Percentiles rank a stretch among this genome's conserved stretches.
Conservation (phyloP, 2,329 filamentous ascomycete species). For the Neopestalotiopsis sp. region DNA sequence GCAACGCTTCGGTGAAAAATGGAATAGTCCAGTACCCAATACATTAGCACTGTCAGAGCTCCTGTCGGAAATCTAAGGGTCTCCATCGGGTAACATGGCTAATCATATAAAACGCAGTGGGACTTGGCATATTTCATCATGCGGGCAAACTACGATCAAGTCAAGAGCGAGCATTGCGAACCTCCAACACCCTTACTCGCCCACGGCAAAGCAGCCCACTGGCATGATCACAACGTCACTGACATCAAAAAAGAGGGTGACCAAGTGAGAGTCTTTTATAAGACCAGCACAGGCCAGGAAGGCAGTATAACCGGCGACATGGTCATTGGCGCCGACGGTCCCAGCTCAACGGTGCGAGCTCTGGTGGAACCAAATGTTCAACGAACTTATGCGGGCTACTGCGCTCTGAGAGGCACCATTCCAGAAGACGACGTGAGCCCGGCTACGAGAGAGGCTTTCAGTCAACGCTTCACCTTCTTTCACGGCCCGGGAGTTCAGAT, state of each 20-base stretch:
- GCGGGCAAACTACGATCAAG: conserved; percentile 49
- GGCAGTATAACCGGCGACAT: conserved; percentile 41
- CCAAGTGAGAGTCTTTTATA: conserved; percentile 38
- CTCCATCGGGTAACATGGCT: background rate
- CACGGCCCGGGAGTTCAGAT: conserved; percentile 44
- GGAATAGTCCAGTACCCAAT: background rate
- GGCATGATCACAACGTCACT: conserved; percentile 41
- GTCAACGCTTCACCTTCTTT: conserved; percentile 47
- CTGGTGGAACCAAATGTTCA: conserved; percentile 36
- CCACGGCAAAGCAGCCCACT: conserved; percentile 37
- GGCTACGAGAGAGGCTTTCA: conserved; percentile 38
- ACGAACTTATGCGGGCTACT: conserved; percentile 45
- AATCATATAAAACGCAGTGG: conserved; percentile 35
- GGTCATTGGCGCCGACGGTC: conserved; percentile 50
- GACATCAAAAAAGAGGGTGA: conserved; percentile 31
- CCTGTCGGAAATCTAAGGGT: too few relatives aligned
- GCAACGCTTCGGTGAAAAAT: too few relatives aligned
- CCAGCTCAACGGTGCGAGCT: conserved; percentile 43
- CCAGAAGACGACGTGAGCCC: conserved; percentile 43
- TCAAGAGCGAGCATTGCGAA: conserved; percentile 37
- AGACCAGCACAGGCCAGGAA: conserved; percentile 37
- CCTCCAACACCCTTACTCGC: conserved; percentile 30
- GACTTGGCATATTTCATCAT: conserved; percentile 51
- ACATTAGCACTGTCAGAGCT: background rate
- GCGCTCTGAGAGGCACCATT: conserved; percentile 48